Evolutionary conservation across 352 stramenopile genomes (phyloP).

Genomic region (Phytopythium aichiense): DNA sequence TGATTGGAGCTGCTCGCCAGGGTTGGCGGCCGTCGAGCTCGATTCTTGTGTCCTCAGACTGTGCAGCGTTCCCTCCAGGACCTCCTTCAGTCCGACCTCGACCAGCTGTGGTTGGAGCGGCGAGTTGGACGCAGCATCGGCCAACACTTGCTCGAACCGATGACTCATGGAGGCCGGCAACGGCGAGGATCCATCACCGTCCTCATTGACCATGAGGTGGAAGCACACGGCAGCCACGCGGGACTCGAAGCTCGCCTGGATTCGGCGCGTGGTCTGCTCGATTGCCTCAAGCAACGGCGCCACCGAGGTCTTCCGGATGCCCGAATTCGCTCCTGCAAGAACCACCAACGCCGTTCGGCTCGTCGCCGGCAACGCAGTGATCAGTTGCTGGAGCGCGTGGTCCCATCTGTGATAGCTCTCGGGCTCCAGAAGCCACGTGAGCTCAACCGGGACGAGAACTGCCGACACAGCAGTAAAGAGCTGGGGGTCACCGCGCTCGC

Average conservation of each 20-base stretch:
- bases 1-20: conserved; percentile 2
- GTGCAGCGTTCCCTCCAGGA: conserved; percentile 23
- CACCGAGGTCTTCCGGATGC: conserved; percentile 17
- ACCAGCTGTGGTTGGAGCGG: conserved; percentile 13
- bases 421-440: conserved; percentile 33
- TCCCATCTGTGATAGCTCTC: conserved; percentile 35
- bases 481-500: conserved; percentile 7
- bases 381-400: conserved; percentile 28
- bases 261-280: conserved; percentile 21
- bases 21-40: neutral
- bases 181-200: conserved; percentile 5
- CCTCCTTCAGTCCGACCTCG: conserved; percentile 34
- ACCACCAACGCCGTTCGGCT: conserved; percentile 34
- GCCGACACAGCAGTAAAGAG: conserved; percentile 45
- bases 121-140: conserved; percentile 6
- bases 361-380: conserved; percentile 23
- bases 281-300: conserved; percentile 19
- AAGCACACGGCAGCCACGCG: conserved; percentile 20
- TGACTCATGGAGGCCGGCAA: conserved; percentile 11
- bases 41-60: neutral
- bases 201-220: conserved; percentile 14
- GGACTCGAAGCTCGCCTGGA: conserved; percentile 16
- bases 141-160: conserved; percentile 26
- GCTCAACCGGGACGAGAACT: conserved; percentile 52
- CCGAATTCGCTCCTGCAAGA: conserved; percentile 34